Conservation (phyloP, 257 asterid species). For the Przewalskia tangutica region DNA sequence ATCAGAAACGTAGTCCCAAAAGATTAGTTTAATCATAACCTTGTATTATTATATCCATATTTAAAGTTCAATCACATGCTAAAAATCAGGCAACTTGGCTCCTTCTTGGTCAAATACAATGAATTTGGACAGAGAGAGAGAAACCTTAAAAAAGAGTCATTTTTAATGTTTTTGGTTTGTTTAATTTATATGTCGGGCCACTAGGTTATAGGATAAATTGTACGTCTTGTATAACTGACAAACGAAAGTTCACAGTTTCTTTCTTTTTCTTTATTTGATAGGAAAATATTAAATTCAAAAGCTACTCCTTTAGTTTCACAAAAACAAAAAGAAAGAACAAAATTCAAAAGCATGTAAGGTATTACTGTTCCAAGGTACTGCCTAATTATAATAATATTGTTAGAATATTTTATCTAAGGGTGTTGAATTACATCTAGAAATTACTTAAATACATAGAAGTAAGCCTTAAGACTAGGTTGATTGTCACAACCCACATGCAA, state of each 20-base stretch:
- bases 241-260: constrained; percentile 1
- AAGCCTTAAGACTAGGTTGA: not conserved
- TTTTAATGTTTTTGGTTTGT: not conserved
- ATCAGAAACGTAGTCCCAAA: constrained; percentile 20
- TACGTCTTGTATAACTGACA: not conserved
- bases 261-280: not conserved
- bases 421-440: not conserved
- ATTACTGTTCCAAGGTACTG: not conserved
- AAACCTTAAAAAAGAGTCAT: not conserved
- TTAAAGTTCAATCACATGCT: constrained; percentile 7
- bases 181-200: not conserved
- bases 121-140: not conserved
- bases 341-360: constrained; percentile 17
- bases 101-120: constrained; percentile 2
- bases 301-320: constrained; percentile 3
- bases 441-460: not conserved
- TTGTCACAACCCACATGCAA: constrained; percentile 4
- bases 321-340: not conserved
- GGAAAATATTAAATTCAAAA: not conserved
- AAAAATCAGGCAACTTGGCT: constrained; percentile 8
- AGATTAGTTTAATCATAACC: not conserved
- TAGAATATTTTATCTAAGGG: not conserved
- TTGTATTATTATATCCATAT: not conserved
- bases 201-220: not conserved
- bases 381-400: not conserved